Evolutionary conservation across 441 rosid genomes (phyloP), one percentile per base, ranked within the genome.

Genomic region (Pelargonium fulgidum): DNA sequence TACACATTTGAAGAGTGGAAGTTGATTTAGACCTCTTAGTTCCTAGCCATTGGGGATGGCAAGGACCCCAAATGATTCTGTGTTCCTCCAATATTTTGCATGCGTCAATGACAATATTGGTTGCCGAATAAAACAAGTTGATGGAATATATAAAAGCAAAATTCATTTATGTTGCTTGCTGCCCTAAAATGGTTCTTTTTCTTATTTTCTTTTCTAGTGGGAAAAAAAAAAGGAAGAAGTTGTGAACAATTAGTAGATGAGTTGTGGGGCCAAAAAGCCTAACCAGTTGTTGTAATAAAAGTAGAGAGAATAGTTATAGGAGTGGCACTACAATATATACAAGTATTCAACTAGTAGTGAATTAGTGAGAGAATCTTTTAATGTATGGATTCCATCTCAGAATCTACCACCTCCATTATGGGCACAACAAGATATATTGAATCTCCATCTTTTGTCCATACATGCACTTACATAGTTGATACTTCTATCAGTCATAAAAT

Each of bases 381-480:
- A 44, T 44, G 48, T 63, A 66, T 74, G 80, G 80, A 80, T 50
- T 77, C 82, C 76, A 6, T 74, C 22, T 72, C 70, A 71, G 70
- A 78, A 68, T 73, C 69, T 70, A 44, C 44, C 72, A 47, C 39
- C 22, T 54, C 54, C 45, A 22, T 48, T 3, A 6, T n/a, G 45
- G 45, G 24, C 33, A 44, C 48, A 44, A 44, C 12, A 44, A 7
- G 12, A 7, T 44, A 44, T 44, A 44, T 12, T 7, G 48, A 44
- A 44, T 44, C 48, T 44, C 11, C 48, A 44, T 44, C 48, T 44
- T 44, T 44, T 9, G 12, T 7, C 1, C 3, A 9, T 44, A 1
- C 33, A 26, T 3, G 33, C 33, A 26, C 33, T 26, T 26, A 26
- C 33, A 26, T 26, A 26, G 33, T 26, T 26, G 33, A 26, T 1